Base-by-base conservation (phyloP, 345 rosid species). In the Gossypium bickii region DNA sequence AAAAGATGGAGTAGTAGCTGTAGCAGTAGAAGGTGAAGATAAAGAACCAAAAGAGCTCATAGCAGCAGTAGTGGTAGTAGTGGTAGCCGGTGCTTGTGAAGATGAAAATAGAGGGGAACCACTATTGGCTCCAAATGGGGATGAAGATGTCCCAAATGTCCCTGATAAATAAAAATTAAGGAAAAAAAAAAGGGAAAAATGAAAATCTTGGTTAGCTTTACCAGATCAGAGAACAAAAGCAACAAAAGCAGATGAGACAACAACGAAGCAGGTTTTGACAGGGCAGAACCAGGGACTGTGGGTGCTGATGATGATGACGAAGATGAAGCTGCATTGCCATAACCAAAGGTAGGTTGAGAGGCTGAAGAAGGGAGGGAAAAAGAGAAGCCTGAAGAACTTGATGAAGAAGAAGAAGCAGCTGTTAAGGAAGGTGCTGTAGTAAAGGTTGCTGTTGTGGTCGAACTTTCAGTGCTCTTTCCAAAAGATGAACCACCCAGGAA, bases 341-440 rank as follows among this genome's bases (percentile, higher is more conserved):
- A 82, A 45, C 85, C 82, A 60, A 81, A 73, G 24, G 88, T 76
- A 62, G 87, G 45, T 66, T 85, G 90, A 64, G 87, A 80, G n/a
- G 83, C 81, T 29, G 87, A 86, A 80, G 67, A 82, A 77, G 85
- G 57, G 3, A 87, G 79, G 69, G 81, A 22, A 57, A 84, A 85
- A 58, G 90, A 84, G 83, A 87, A 85, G 58, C 79, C 52, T 0
- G 92, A 75, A 64, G 88, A 60, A 52, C 80, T 74, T 4, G 82
- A 73, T 0, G 84, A 68, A 64, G 85, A 76, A 63, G 85, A 76
- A 27, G 79, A 48, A 34, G 81, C 58, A 38, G 86, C 17, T 29
- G 87, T 72, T 56, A 67, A 45, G 0, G 38, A 45, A 67, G 70
- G 34, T 67, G 38, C 11, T 18, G 84, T 43, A 70, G 84, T 16